These are phyloP conservation scores for Acidiella bohemica DNA, from an alignment of 495 filamentous ascomycete species.

Conservation along the genomic window DNA sequence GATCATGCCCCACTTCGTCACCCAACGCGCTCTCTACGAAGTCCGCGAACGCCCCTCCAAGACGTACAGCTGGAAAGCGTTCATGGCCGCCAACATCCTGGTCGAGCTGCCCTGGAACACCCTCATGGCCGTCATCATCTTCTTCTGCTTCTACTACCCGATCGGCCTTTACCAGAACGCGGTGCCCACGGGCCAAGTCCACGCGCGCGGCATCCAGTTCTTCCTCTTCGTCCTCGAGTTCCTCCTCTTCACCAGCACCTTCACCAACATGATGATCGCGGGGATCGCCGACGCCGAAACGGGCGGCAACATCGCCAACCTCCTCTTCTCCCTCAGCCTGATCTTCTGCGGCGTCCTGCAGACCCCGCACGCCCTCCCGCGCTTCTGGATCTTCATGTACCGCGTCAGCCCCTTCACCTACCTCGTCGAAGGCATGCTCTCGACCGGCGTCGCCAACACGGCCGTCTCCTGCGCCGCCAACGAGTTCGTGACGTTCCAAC, in stretches of 20 bases:
- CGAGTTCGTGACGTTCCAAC: conserved; percentile 28
- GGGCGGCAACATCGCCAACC: conserved; percentile 46
- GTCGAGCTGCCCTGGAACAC: conserved; percentile 25
- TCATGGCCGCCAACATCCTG: conserved; percentile 31
- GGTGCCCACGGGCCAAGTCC: conserved; percentile 38
- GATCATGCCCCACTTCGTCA: conserved; percentile 73
- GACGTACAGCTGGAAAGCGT: conserved; percentile 69
- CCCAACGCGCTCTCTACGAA: conserved; percentile 69
- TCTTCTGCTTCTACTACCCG: conserved; percentile 29
- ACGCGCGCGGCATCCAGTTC: conserved; percentile 51
- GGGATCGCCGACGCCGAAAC: conserved; percentile 49
- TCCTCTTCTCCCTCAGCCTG: conserved; percentile 48
- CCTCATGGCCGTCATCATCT: conserved; percentile 42
- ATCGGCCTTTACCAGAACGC: conserved; percentile 59
- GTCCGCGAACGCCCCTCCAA: conserved; percentile 74
- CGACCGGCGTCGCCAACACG: conserved; percentile 29
- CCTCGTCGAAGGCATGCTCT: conserved; percentile 29
- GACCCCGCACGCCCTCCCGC: conserved; percentile 22
- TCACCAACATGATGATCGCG: conserved; percentile 52
- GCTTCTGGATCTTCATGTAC: conserved; percentile 35
- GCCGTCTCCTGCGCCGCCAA: conserved; percentile 27
- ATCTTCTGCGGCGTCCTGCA: conserved; percentile 29
- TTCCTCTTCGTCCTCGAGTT: conserved; percentile 41
- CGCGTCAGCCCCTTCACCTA: conserved; percentile 33
- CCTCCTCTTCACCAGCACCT: conserved; percentile 40